These are phyloP conservation scores for Amanita polypyramis DNA, from an alignment of 768 basidiomycete species.

Conservation along the genomic window DNA sequence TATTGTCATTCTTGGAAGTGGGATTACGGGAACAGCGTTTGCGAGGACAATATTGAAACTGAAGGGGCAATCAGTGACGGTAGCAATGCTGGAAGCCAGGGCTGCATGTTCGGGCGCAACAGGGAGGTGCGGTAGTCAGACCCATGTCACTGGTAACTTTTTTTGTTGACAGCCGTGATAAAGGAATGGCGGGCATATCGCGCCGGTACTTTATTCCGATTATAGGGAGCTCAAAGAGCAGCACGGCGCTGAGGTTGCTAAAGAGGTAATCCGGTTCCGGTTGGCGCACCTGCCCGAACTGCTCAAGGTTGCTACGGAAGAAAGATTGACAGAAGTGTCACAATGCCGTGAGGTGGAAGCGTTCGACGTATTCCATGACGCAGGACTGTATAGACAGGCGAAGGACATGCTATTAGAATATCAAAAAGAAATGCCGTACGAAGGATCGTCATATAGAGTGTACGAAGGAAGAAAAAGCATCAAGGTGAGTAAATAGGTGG, in stretches of 20 bases:
- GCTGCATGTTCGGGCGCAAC: constrained; percentile 70
- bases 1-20: constrained; percentile 44
- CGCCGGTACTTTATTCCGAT: constrained; percentile 49
- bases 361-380: constrained; percentile 44
- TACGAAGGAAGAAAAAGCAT: constrained; percentile 19
- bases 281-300: constrained; percentile 44
- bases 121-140: constrained; percentile 38
- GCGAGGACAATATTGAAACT: constrained; percentile 32
- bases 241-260: constrained; percentile 36
- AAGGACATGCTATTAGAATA: constrained; percentile 35
- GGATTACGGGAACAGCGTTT: constrained; percentile 42
- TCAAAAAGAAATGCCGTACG: constrained; percentile 38
- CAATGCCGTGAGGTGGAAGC: constrained; percentile 50
- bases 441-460: constrained; percentile 25
- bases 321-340: constrained; percentile 37
- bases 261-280: constrained; percentile 50
- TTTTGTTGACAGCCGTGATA: background rate
- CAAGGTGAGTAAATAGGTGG: constrained; percentile 14
- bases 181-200: constrained; percentile 67
- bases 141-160: background rate
- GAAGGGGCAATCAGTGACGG: constrained; percentile 19
- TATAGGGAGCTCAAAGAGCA: constrained; percentile 35
- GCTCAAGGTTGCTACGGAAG: constrained; percentile 38
- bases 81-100: constrained; percentile 78
- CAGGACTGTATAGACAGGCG: constrained; percentile 28